Conservation (phyloP, 2,329 filamentous ascomycete species). For the Ascochyta clinopodiicola region DNA sequence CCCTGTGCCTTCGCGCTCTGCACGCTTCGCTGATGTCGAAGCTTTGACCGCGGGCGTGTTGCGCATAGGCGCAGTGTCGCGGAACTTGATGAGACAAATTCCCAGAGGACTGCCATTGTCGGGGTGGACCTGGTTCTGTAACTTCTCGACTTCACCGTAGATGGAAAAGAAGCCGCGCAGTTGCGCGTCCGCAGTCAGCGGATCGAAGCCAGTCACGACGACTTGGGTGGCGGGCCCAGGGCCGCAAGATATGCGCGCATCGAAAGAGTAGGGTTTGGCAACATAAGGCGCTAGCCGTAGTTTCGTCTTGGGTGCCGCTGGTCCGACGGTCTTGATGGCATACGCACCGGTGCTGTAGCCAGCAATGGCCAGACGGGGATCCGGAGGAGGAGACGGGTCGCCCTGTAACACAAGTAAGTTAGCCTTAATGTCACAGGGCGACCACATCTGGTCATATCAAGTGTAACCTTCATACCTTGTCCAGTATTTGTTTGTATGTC, state of each 20-base stretch:
- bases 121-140: constrained; percentile 94
- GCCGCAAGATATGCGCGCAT: constrained; percentile 82
- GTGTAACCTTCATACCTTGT: constrained; percentile 51
- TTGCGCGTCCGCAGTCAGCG: constrained; percentile 79
- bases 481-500: constrained; percentile 60
- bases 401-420: constrained; percentile 63
- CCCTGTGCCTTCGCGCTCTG: constrained; percentile 77
- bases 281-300: constrained; percentile 77
- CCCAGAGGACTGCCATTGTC: constrained; percentile 93
- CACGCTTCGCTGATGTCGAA: constrained; percentile 79
- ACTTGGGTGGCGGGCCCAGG: constrained; percentile 89
- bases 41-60: constrained; percentile 67
- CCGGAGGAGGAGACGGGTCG: constrained; percentile 78
- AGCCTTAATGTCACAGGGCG: constrained; percentile 51
- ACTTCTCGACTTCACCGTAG: constrained; percentile 86
- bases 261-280: constrained; percentile 80
- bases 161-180: constrained; percentile 77
- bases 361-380: constrained; percentile 77
- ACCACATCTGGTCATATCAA: constrained; percentile 43
- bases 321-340: constrained; percentile 60
- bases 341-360: constrained; percentile 63
- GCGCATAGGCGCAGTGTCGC: constrained; percentile 67
- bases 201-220: constrained; percentile 95
- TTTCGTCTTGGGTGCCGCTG: constrained; percentile 70
- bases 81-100: constrained; percentile 89